Evolutionary conservation across 2,329 filamentous ascomycete species (phyloP).

Genomic region (Cladosporium oxysporum): DNA sequence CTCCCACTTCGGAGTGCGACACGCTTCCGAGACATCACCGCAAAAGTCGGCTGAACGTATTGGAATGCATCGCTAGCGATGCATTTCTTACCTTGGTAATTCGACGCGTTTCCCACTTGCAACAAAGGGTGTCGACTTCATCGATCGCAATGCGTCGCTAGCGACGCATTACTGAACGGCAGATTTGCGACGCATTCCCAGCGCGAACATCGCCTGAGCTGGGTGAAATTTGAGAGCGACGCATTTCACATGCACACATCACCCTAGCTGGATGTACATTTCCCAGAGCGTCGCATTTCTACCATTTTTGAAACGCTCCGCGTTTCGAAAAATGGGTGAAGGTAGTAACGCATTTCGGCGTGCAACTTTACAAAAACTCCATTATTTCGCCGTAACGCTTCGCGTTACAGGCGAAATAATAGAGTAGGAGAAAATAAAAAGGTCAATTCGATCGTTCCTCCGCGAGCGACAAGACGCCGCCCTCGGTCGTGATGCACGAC

Average conservation of each 20-base stretch:
- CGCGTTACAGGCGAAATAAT: background rate
- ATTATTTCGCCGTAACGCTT: background rate
- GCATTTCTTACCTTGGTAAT: background rate
- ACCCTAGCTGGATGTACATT: background rate
- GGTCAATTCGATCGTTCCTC: too few relatives aligned
- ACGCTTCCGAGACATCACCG: background rate
- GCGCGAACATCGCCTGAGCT: background rate
- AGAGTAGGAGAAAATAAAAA: background rate
- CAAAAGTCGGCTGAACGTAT: background rate
- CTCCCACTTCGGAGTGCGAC: background rate
- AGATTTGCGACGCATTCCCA: background rate
- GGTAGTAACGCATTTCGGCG: background rate
- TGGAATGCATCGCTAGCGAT: background rate
- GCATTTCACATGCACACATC: background rate
- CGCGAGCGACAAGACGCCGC: too few relatives aligned
- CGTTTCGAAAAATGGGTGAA: background rate
- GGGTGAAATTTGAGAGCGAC: background rate
- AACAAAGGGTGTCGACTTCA: background rate
- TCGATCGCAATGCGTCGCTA: background rate
- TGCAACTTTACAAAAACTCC: background rate
- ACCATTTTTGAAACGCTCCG: background rate
- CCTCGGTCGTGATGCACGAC: too few relatives aligned
- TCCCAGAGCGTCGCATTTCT: background rate
- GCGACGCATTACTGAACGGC: background rate
- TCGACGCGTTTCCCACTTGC: background rate